Evolutionary conservation across 2,329 filamentous ascomycete genomes (phyloP), one percentile per base, ranked within the genome.

Genomic region (Pestalotiopsis sp.): DNA sequence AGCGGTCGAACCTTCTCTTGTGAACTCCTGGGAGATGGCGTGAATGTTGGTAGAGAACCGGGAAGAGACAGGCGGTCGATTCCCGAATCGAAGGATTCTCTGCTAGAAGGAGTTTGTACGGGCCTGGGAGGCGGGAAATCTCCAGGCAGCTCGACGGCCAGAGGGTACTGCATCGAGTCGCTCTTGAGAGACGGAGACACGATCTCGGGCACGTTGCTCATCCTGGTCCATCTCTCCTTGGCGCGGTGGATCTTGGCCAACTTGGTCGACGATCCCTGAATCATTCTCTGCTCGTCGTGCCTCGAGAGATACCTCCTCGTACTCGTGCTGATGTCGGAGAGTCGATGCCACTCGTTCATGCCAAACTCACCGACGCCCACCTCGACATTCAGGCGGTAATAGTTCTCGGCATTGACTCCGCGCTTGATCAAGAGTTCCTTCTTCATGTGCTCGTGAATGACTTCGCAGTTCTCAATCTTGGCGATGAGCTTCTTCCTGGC

Each of bases 301-400:
- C 91, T 91, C 7, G 86, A 84, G 66, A 99, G 87, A 77, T 98
- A 99, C 71, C 92, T 89, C 73, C 93, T 88, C 0, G 96, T 99
- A 77, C 92, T 92, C 14, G 94, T 98, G 82, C 93, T 97, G 81
- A 99, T 98, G 65, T 98, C 95, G 31, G 93, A 92, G n/a, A 98
- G 83, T 3, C 95, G 90, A 75, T 93, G 89, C 96, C 96, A 99
- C 79, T 98, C 96, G 77, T 98, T 99, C 94, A 99, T 98, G 65
- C 93, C 95, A 78, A 98, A 98, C 77, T 98, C 96, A 66, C 95
- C 95, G 3, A 98, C 95, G 1, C 95, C 96, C 17, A 97, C 91
- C 77, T 98, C 95, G 55, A 98, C 96, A 72, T 99, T 99, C n/a
- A 98, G 85, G 7, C 96, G 92, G 79, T 94, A 97, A 82, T 99